Evolutionary conservation across 441 rosid genomes (phyloP).

Genomic region (Populus tomentosa): DNA sequence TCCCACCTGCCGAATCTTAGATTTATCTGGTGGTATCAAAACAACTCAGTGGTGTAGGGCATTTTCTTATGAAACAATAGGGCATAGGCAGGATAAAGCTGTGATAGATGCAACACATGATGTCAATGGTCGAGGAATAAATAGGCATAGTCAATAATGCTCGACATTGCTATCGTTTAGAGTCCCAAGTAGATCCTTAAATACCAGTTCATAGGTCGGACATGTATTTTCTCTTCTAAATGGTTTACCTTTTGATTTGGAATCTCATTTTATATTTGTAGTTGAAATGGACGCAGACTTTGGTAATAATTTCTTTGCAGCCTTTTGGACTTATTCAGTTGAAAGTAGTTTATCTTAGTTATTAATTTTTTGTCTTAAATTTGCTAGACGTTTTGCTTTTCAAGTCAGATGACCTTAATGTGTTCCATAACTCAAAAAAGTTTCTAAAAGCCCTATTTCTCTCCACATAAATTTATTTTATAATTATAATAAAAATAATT

Average conservation of each 20-base stretch:
- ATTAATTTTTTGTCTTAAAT: background rate
- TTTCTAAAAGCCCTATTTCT: no score
- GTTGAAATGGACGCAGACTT: background rate
- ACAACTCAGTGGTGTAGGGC: background rate
- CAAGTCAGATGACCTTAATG: background rate
- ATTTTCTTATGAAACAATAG: background rate
- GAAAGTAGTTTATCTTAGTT: background rate
- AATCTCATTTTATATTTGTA: background rate
- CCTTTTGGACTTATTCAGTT: background rate
- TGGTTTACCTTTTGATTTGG: background rate
- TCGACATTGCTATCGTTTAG: background rate
- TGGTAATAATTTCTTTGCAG: background rate
- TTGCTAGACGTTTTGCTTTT: background rate
- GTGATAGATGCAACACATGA: background rate
- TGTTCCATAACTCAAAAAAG: background rate
- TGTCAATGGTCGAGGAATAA: conserved; percentile 11
- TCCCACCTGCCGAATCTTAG: conserved; percentile 25
- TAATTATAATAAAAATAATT: no score
- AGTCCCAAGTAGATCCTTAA: background rate
- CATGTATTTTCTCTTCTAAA: background rate
- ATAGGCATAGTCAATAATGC: background rate
- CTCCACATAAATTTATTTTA: background rate
- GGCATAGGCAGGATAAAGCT: background rate
- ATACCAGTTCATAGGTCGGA: background rate
- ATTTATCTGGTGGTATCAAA: conserved; percentile 2